Evolutionary conservation across 208 protist species (phyloP).

Genomic region (Leptomonas pyrrhocoris): DNA sequence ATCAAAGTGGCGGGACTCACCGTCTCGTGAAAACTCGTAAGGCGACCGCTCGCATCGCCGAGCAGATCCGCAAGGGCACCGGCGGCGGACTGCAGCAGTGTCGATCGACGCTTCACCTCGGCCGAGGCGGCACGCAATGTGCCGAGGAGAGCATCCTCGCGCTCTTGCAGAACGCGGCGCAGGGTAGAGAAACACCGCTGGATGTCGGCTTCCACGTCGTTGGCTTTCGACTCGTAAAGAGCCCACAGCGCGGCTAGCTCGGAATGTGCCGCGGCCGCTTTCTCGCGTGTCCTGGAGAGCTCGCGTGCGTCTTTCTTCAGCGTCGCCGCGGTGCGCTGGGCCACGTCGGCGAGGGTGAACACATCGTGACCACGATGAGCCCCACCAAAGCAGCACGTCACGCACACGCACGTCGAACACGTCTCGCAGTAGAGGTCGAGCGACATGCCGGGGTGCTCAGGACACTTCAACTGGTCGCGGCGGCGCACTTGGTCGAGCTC

Average conservation of each 20-base stretch:
- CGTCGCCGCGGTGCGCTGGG: conserved; percentile 4
- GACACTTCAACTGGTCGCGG: conserved; percentile 33
- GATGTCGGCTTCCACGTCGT: conserved; percentile 36
- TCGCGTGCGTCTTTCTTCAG: conserved; percentile 20
- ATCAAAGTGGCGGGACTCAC: conserved; percentile 32
- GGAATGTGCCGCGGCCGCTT: background rate
- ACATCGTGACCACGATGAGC: conserved; percentile 68
- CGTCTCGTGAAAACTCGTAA: background rate
- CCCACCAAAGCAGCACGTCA: conserved; percentile 76
- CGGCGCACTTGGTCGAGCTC: conserved; percentile 36
- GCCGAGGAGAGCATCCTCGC: conserved; percentile 43
- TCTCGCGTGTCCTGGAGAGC: conserved; percentile 17
- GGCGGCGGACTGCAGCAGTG: conserved; percentile 7
- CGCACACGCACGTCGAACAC: conserved; percentile 55
- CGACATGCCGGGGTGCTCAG: conserved; percentile 45
- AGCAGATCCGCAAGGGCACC: conserved; percentile 23
- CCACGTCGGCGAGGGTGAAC: conserved; percentile 47
- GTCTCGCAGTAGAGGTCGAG: conserved; percentile 77
- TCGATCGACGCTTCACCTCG: conserved; percentile 14
- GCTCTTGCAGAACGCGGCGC: conserved; percentile 39
- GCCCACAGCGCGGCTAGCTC: conserved; percentile 19
- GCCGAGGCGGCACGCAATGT: conserved; percentile 17
- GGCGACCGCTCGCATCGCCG: background rate
- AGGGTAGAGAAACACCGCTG: conserved; percentile 39
- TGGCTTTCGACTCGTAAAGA: conserved; percentile 30